Percentiles rank a stretch among this genome's conserved stretches.
phyloP scores from a whole-genome alignment of 495 filamentous ascomycete genomes.

The Parathielavia hyrcaniae region DNA sequence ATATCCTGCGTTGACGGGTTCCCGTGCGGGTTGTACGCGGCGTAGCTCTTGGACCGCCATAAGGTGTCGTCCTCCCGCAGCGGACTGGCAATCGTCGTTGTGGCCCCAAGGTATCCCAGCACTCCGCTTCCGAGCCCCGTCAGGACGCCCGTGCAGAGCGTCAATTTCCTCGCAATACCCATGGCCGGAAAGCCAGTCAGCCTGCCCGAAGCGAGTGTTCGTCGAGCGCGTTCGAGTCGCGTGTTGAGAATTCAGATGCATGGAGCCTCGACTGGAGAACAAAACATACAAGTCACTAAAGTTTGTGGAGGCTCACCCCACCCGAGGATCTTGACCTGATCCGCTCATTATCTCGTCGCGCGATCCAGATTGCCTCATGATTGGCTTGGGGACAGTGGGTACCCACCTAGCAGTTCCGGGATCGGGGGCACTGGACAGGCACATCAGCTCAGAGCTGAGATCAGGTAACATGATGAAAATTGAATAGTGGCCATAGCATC shows the following conservation, averaged over 20 bases:
- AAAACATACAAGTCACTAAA: too few species aligned
- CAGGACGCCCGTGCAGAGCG: slow-evolving; percentile 40
- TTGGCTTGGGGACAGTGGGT: too few species aligned
- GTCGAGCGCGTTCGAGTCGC: background rate
- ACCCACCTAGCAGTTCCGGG: too few species aligned
- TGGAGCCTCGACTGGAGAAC: too few species aligned
- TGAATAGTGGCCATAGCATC: too few species aligned
- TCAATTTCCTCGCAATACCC: slow-evolving; percentile 44
- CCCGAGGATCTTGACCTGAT: too few species aligned
- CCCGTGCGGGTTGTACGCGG: slow-evolving; percentile 53
- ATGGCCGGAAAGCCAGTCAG: slow-evolving; percentile 28
- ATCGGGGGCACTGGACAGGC: background rate
- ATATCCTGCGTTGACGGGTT: slow-evolving; percentile 59
- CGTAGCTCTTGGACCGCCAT: slow-evolving; percentile 50
- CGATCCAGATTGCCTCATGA: too few species aligned
- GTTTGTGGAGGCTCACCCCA: too few species aligned
- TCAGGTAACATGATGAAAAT: too few species aligned
- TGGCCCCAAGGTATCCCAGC: slow-evolving; percentile 35
- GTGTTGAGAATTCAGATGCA: background rate
- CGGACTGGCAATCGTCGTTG: slow-evolving; percentile 38
- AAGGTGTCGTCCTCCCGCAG: slow-evolving; percentile 55
- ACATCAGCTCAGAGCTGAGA: too few species aligned
- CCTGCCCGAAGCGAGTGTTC: background rate
- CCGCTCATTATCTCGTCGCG: too few species aligned
- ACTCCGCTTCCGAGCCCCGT: slow-evolving; percentile 29